Base-by-base conservation (phyloP, 805 yeast species). In the Starmerella lactis-condensi region DNA sequence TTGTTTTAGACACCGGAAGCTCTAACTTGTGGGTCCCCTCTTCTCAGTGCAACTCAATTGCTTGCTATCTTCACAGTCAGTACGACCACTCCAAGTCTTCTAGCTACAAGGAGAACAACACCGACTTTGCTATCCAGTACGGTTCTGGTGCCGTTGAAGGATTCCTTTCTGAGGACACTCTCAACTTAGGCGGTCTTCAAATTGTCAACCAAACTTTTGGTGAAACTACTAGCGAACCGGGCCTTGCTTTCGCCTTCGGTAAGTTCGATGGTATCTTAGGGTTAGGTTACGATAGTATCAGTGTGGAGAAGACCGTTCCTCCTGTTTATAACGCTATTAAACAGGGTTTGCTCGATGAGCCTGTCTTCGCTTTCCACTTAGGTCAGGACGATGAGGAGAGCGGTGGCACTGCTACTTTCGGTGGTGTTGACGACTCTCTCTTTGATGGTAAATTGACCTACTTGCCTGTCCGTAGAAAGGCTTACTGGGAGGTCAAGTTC, bases 391-490 rank as follows among this genome's bases (percentile, higher is more conserved):
- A 67, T 41, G 73, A 46, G 42, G 64, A 64, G 31, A 65, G 66
- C 35, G 94, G 93, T 31, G 96, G 98, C 48, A 69, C 75, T 44
- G 93, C 89, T 43, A 79, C 94, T 20, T 79, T 89, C 52, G 98
- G 98, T 54, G 98, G 98, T 45, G 63, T 74, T 44, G 95, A 85
- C 52, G 65, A 72, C 45, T 53, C 72, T 39, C 68, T 72, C 53
- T 81, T 61, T 57, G 58, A 62, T 30, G 98, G 98, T 43, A 70
- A 85, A 45, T 67, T 89, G 49, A 77, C 85, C 32, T 82, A 92
- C 82, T 68, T 89, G 58, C 98, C 98, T 37, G 91, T 89, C 40
- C 81, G 98, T 65, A 79, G 98, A 68, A 82, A 83, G 72, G 98
- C 96, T 21, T 89, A 89, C 69, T 89, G 98, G 98, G 98, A 89